Evolutionary conservation across 2,329 filamentous ascomycete genomes (phyloP), one percentile per base, ranked within the genome.

Genomic region (Hypomyces perniciosus): DNA sequence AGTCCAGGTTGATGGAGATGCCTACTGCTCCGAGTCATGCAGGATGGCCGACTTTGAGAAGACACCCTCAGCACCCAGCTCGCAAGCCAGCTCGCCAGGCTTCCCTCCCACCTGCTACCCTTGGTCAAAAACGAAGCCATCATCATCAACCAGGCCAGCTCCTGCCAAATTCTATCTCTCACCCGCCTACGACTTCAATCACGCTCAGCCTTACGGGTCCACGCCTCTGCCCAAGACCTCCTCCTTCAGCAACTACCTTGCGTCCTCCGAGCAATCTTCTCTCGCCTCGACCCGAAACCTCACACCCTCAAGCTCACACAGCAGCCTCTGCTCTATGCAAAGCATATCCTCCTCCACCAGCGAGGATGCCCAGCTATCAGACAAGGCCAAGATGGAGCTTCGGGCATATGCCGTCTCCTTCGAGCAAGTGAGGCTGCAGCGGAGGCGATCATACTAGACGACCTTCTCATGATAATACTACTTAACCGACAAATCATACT

Each of bases 1-100:
- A 61, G 68, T 71, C 45, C 88, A 95, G 72, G 90, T 87, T 54
- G 81, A 88, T 57, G 84, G 84, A 51, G 84, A 84, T 55, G 83
- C 88, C 58, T 96, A 95, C 78, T 96, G 91, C 79, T 95, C 90
- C 43, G 90, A 96, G 72, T 82, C 88, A 30, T 96, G 91, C 79
- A 83, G 90, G 58, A 77, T 96, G 41, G 86, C 88, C 59, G 91
- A 96, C 71, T 84, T 92, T 61, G 90, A 96, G 70, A 84, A 83
- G 70, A 83, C 80, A 35, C 44, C 46, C n/a, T 53, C 76, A 12
- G 72, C 75, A 46, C 72, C 77, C 10, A 75, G 76, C 65, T 81
- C 83, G 4, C 74, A 79, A 45, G 75, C 79, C 48, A 81, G 77
- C 63, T 83, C 81, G 8, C 78, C 80, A 44, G 72, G 74, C 50